These are phyloP conservation scores for Clavaria fumosa DNA, from an alignment of 768 basidiomycete genomes.

Conservation along the genomic window DNA sequence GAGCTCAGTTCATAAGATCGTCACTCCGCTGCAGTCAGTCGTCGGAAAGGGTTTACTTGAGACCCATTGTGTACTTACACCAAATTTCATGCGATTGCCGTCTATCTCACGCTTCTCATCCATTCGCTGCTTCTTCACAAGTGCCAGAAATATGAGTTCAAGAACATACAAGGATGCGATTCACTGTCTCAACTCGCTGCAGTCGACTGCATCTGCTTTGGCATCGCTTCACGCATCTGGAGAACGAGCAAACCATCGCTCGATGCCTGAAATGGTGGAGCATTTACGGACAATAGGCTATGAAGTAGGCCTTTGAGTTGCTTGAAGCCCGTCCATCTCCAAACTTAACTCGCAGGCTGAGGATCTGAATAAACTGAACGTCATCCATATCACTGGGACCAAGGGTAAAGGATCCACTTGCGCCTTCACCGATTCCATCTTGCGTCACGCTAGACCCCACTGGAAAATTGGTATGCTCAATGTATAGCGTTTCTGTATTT, in stretches of 20 bases:
- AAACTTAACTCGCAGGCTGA: constrained; percentile 35
- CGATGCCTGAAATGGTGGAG: constrained; percentile 81
- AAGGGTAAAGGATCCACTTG: constrained; percentile 98
- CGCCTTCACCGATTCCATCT: constrained; percentile 79
- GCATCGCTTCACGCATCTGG: constrained; percentile 71
- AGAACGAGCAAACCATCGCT: constrained; percentile 39
- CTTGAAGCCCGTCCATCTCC: background rate
- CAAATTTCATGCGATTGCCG: constrained; percentile 1
- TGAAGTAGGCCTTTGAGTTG: constrained; percentile 31
- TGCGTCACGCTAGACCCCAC: constrained; percentile 55
- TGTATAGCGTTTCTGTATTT: background rate
- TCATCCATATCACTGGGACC: constrained; percentile 93
- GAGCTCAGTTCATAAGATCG: too few relatives aligned
- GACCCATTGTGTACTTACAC: too few relatives aligned
- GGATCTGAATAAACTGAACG: constrained; percentile 78
- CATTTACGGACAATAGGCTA: constrained; percentile 83
- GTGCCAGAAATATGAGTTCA: constrained; percentile 12
- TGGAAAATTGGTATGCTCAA: constrained; percentile 66
- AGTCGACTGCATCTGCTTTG: constrained; percentile 87
- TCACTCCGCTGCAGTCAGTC: too few relatives aligned
- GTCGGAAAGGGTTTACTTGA: too few relatives aligned
- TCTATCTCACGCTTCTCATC: too few relatives aligned
- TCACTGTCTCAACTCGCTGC: constrained; percentile 58
- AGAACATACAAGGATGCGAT: constrained; percentile 63
- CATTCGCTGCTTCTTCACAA: too few relatives aligned